A percentile compares a stretch with the other conserved stretches of the same genome.
phyloP scores from a whole-genome alignment of 768 basidiomycete genomes.

The Suillus paluster region DNA sequence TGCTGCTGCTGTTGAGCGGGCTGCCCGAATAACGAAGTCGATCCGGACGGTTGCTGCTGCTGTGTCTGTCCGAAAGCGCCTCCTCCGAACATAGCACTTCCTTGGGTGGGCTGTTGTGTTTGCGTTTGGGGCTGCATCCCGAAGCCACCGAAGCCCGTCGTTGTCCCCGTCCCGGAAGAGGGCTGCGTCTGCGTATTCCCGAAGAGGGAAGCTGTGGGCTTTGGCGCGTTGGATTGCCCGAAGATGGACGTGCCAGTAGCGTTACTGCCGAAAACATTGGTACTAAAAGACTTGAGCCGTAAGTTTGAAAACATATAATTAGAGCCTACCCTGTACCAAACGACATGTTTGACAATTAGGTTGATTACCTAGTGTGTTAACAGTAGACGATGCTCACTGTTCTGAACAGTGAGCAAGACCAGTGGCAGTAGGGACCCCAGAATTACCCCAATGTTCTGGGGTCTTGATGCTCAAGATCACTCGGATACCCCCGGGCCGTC shows the following conservation, averaged over 20 bases:
- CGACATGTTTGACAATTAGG: neutral
- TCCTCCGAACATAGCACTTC: conserved; percentile 24
- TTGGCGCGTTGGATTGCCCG: conserved; percentile 5
- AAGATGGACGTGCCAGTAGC: neutral
- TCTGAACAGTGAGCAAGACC: conserved; percentile 1
- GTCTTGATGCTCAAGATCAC: no score
- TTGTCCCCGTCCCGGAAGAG: conserved; percentile 13
- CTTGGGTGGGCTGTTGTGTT: conserved; percentile 23
- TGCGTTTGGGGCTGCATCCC: conserved; percentile 38
- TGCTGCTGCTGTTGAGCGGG: conserved; percentile 23
- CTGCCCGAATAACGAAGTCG: conserved; percentile 33
- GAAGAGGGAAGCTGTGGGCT: conserved; percentile 29
- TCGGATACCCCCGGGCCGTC: no score
- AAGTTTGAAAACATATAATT: neutral
- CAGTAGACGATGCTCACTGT: neutral
- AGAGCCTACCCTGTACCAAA: neutral
- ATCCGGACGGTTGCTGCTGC: conserved; percentile 30
- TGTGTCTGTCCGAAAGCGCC: conserved; percentile 13
- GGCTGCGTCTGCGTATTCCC: conserved; percentile 32
- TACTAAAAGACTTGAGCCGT: conserved; percentile 2
- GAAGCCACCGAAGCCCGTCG: conserved; percentile 29
- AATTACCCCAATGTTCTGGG: neutral
- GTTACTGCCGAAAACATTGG: conserved; percentile 2
- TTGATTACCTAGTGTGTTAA: neutral
- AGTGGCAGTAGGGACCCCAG: neutral